These are phyloP conservation scores for Teratosphaeria nubilosa DNA, from an alignment of 2,329 filamentous ascomycete species.

Conservation along the genomic window DNA sequence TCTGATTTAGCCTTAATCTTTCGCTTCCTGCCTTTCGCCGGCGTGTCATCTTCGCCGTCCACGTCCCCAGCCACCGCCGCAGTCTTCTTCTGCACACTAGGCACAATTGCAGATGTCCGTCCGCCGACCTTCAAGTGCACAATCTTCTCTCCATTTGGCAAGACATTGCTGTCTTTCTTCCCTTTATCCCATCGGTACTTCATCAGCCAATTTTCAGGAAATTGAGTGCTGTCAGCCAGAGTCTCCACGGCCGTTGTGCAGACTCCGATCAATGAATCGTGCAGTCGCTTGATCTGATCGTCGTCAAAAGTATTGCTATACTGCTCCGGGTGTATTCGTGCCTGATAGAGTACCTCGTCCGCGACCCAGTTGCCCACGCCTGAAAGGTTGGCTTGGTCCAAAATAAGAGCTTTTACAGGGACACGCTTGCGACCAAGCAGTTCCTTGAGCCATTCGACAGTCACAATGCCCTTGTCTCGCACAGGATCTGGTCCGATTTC, in stretches of 20 bases:
- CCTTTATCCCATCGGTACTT: conserved; percentile 65
- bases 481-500: conserved; percentile 94
- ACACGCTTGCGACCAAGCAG: conserved; percentile 69
- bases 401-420: conserved; percentile 76
- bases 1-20: conserved; percentile 16
- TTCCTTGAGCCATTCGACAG: conserved; percentile 60
- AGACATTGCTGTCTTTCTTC: conserved; percentile 57
- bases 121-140: conserved; percentile 83
- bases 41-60: conserved; percentile 11
- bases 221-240: conserved; percentile 71
- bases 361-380: conserved; percentile 97
- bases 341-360: conserved; percentile 87
- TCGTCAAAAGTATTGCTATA: conserved; percentile 75
- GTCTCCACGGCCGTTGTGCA: conserved; percentile 69
- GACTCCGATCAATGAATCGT: conserved; percentile 65
- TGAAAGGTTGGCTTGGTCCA: conserved; percentile 81
- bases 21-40: conserved; percentile 25
- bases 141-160: conserved; percentile 80
- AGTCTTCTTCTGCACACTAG: conserved; percentile 75
- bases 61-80: conserved; percentile 46
- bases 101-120: conserved; percentile 81
- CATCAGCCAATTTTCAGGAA: conserved; percentile 67
- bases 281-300: conserved; percentile 59
- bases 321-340: conserved; percentile 82
- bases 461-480: conserved; percentile 66